These are phyloP conservation scores for Yarrowia divulgata DNA, from an alignment of 805 yeast genomes.

Conservation along the genomic window DNA sequence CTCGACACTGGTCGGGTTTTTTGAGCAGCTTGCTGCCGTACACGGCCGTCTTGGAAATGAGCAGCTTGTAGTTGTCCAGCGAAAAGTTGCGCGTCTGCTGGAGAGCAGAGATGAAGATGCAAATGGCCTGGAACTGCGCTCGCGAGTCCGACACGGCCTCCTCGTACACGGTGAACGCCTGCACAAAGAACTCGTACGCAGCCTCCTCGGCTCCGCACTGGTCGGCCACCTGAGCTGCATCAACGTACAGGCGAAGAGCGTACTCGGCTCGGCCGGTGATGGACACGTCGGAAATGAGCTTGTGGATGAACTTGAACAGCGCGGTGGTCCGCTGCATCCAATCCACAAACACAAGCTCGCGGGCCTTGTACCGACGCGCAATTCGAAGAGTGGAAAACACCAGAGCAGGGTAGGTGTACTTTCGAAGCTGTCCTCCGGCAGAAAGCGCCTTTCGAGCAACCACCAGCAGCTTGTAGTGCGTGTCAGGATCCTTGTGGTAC, in stretches of 20 bases:
- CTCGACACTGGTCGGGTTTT: conserved; percentile 93
- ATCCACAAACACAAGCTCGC: conserved; percentile 44
- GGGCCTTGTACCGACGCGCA: conserved; percentile 57
- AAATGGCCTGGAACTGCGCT: conserved; percentile 61
- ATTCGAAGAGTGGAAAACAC: conserved; percentile 67
- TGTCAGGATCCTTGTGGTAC: conserved; percentile 57
- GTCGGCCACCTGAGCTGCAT: conserved; percentile 80
- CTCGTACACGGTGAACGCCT: conserved; percentile 86
- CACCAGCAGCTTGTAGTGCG: conserved; percentile 57
- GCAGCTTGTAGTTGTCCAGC: conserved; percentile 75
- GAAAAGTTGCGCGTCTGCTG: conserved; percentile 61
- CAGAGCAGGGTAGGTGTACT: conserved; percentile 78
- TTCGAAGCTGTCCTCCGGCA: conserved; percentile 60
- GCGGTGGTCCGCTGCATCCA: conserved; percentile 52
- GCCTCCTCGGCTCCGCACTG: conserved; percentile 74
- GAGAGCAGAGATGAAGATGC: conserved; percentile 59
- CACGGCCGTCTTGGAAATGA: conserved; percentile 84
- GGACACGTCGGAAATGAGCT: conserved; percentile 70
- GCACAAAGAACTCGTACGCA: conserved; percentile 86
- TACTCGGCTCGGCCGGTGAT: conserved; percentile 51
- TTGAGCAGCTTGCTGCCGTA: conserved; percentile 88
- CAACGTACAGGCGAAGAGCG: conserved; percentile 58
- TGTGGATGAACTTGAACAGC: conserved; percentile 76
- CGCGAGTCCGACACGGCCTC: conserved; percentile 62
- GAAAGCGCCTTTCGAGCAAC: conserved; percentile 58